Percentiles rank a stretch among this genome's conserved stretches.
Conservation (phyloP, 1,139 yeast species). For the Hemisphaericaspora xylanilytica region DNA sequence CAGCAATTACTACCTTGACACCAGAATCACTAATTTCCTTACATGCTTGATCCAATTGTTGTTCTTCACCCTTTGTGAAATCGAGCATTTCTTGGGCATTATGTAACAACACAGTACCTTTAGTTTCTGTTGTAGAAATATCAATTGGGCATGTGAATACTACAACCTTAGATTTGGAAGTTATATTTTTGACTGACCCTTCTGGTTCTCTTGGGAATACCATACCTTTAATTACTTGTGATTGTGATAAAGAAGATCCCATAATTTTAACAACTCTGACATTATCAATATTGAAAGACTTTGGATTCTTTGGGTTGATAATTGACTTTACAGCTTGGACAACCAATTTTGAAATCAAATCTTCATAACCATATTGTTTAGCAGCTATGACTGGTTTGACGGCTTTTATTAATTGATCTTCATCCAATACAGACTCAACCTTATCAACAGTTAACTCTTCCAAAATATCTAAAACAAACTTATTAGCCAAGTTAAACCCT, state of each 20-base stretch:
- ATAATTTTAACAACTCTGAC: constrained; percentile 93
- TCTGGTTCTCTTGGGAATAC: constrained; percentile 97
- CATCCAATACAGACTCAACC: constrained; percentile 55
- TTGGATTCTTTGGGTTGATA: constrained; percentile 62
- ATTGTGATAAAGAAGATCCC: constrained; percentile 78
- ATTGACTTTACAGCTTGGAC: constrained; percentile 82
- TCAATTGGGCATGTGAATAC: constrained; percentile 93
- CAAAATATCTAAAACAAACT: constrained; percentile 66
- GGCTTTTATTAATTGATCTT: constrained; percentile 65
- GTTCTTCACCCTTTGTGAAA: constrained; percentile 94
- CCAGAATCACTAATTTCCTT: constrained; percentile 85
- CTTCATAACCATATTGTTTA: constrained; percentile 90
- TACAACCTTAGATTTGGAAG: constrained; percentile 73
- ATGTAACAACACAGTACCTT: constrained; percentile 93
- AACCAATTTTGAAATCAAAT: constrained; percentile 71
- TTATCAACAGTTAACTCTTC: constrained; percentile 64
- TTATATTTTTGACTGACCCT: constrained; percentile 71
- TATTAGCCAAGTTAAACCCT: constrained; percentile 83
- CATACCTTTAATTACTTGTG: constrained; percentile 92
- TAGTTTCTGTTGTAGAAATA: constrained; percentile 91
- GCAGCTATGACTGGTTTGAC: constrained; percentile 88
- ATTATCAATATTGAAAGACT: constrained; percentile 79
- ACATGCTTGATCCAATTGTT: constrained; percentile 83
- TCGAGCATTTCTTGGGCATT: constrained; percentile 97
- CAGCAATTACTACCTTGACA: constrained; percentile 85